These are phyloP conservation scores for Actinomucor elegans DNA, from an alignment of 371 early-diverging fungal species.

Conservation along the genomic window DNA sequence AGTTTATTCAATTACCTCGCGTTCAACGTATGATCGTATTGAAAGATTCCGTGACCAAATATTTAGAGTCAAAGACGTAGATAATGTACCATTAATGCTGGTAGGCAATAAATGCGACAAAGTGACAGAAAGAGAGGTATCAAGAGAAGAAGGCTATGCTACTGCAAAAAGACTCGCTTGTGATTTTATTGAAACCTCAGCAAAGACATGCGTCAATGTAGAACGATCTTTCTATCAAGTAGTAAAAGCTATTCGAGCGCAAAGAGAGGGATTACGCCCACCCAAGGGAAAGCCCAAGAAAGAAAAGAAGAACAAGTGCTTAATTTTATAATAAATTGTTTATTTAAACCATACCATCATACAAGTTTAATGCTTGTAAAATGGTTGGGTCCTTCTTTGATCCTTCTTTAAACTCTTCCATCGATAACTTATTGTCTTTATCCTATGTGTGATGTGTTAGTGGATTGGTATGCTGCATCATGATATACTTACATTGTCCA, in stretches of 20 bases:
- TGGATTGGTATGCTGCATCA: not conserved
- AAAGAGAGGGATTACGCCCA: constrained; percentile 40
- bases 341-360: constrained; percentile 78
- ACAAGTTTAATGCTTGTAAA: constrained; percentile 84
- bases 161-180: constrained; percentile 70
- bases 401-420: constrained; percentile 89
- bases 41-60: constrained; percentile 80
- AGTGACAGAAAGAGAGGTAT: constrained; percentile 72
- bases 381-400: constrained; percentile 88
- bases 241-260: constrained; percentile 56
- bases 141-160: constrained; percentile 71
- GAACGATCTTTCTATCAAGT: constrained; percentile 66
- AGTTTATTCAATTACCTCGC: constrained; percentile 84
- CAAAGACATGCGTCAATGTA: constrained; percentile 83
- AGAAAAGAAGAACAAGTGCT: constrained; percentile 38
- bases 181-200: constrained; percentile 81
- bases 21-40: constrained; percentile 80
- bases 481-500: constrained; percentile 70
- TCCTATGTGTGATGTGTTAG: constrained; percentile 45
- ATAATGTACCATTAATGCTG: constrained; percentile 80
- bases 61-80: constrained; percentile 76
- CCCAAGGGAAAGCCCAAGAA: constrained; percentile 28
- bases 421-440: constrained; percentile 72
- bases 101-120: constrained; percentile 92
- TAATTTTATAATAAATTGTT: constrained; percentile 25